Evolutionary conservation across 805 yeast species (phyloP).

Genomic region (Wickerhamiella allomyrinae): DNA sequence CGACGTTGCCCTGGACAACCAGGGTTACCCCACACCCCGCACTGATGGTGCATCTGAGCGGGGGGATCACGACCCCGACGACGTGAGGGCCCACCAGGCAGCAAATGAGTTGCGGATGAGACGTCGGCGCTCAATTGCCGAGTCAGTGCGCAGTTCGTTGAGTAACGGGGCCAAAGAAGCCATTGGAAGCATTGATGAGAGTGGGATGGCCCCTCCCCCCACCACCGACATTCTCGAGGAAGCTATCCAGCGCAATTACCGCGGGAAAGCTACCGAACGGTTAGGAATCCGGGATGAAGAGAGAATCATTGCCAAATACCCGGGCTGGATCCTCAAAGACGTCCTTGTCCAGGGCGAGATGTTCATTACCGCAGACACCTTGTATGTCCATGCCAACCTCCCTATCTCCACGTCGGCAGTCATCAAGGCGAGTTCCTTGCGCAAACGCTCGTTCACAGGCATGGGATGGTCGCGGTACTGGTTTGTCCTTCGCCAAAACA

Average conservation of each 20-base stretch:
- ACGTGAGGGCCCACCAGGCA: no score
- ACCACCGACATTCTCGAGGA: not conserved
- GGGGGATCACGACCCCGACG: not conserved
- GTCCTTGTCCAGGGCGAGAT: slow-evolving; percentile 78
- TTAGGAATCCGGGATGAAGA: slow-evolving; percentile 9
- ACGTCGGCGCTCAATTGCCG: not conserved
- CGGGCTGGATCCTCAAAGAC: slow-evolving; percentile 71
- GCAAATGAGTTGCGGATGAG: not conserved
- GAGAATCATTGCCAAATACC: slow-evolving; percentile 28
- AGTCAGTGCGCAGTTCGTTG: not conserved
- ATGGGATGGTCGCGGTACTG: slow-evolving; percentile 41
- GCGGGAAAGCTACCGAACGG: no score
- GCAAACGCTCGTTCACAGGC: slow-evolving; percentile 25
- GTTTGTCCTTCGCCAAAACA: slow-evolving; percentile 61
- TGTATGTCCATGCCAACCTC: slow-evolving; percentile 65
- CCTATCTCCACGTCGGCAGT: slow-evolving; percentile 39
- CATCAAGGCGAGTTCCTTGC: slow-evolving; percentile 37
- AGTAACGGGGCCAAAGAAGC: not conserved
- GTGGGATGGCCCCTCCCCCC: not conserved
- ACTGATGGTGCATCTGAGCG: not conserved
- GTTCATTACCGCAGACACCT: slow-evolving; percentile 47
- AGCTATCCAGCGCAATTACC: no score
- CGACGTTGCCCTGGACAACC: no score
- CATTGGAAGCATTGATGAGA: not conserved
- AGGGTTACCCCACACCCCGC: not conserved